These are phyloP conservation scores for Russula virescens DNA, from an alignment of 768 basidiomycete species.

Conservation along the genomic window DNA sequence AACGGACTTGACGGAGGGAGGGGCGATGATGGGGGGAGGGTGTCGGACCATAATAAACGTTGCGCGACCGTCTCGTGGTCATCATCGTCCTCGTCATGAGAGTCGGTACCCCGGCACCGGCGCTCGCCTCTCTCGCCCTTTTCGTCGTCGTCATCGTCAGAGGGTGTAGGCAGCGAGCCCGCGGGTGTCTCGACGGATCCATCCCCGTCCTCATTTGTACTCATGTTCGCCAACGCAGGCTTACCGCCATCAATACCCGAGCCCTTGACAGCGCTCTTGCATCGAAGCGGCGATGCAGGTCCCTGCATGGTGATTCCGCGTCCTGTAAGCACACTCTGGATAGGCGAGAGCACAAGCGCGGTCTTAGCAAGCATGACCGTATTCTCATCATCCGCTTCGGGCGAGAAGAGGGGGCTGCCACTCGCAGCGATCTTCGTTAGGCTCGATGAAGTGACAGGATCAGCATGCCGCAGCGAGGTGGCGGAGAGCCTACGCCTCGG, in stretches of 20 bases:
- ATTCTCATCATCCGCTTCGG: conserved; percentile 17
- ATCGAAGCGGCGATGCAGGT: conserved; percentile 15
- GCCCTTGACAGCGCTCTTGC: neutral
- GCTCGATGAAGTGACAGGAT: neutral
- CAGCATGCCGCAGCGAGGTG: neutral
- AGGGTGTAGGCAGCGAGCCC: conserved; percentile 42
- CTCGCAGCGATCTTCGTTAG: neutral
- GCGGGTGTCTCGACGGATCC: conserved; percentile 39
- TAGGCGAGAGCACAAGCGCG: conserved; percentile 15
- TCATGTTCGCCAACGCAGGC: neutral
- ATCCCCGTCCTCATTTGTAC: conserved; percentile 3
- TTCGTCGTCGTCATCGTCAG: conserved; percentile 40
- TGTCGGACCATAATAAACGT: conserved; percentile 27
- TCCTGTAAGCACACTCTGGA: conserved; percentile 21
- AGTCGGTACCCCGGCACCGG: conserved; percentile 5
- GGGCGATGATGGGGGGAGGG: conserved; percentile 32
- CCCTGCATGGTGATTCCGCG: conserved; percentile 2
- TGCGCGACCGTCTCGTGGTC: conserved; percentile 5
- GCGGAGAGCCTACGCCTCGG: conserved; percentile 6
- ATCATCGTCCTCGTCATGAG: conserved; percentile 10
- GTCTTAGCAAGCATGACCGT: neutral
- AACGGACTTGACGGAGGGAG: conserved; percentile 35
- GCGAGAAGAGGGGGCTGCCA: conserved; percentile 29
- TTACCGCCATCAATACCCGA: neutral
- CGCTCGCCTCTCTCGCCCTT: conserved; percentile 26